Base-by-base conservation (phyloP, 2,329 filamentous ascomycete species). In the Fusarium siculi region DNA sequence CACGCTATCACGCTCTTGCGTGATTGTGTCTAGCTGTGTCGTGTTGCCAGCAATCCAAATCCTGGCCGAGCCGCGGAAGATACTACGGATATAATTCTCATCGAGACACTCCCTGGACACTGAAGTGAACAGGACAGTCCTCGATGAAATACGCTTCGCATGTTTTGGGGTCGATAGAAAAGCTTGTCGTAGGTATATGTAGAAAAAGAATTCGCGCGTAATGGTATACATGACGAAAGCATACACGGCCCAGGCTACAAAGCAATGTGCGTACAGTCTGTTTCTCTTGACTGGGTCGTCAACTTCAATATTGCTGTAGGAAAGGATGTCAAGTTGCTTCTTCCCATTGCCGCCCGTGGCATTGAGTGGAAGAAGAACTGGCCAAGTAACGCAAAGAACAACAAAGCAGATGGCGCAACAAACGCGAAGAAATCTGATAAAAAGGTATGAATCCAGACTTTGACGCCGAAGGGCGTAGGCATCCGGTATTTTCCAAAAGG, bases 121-220 rank as follows among this genome's bases (percentile, higher is more conserved):
- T 4, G 93, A 93, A 2, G 95, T 93, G 81, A 97, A 97, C 21
- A 99, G 89, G 14, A 98, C 95, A 2, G 95, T 98, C 34, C 95
- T 90, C 1, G 95, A 95, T 1, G 95, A 98, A 44, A 98, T 90
- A n/a, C 95, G 92, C 74, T 91, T 92, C 34, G 94, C 89, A 79
- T 97, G 95, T 54, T 93, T 86, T 2, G 93, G 94, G 4, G 94
- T 93, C 63, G 97, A 87, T 19, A 95, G 89, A 84, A 97, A 98
- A 2, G 96, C 96, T 83, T 98, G 96, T 72, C 95, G 93, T 57
- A 98, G 84, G 77, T 97, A 97, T 85, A 98, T 93, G 82, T 95
- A 97, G 87, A 92, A 98, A 77, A 98, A 92, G 79, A 92, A 92
- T 82, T 99, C 96, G 69, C 96, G 91, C 32, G 93, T 94, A 63